Base-by-base conservation (phyloP, 2,329 filamentous ascomycete genomes). In the Fusarium secorum region DNA sequence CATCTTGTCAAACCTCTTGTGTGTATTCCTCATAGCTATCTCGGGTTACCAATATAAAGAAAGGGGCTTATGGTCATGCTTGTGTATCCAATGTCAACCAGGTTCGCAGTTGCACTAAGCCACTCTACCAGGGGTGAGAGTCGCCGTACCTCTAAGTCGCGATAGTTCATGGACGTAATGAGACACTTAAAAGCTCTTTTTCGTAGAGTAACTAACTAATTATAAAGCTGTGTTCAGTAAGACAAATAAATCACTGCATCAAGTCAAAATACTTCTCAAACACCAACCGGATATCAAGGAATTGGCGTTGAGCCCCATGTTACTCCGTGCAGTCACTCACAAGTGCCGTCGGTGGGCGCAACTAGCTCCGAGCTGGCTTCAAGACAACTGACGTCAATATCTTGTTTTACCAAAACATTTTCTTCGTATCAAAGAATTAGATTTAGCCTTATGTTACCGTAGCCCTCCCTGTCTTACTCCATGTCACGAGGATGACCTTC, bases 341-440 rank as follows among this genome's bases (percentile, higher is more conserved):
- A 60, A 58, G 58, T 58, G 33, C 41, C 33, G 52, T 35, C 20
- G 20, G 51, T 58, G 28, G 52, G 26, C 22, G 22, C 15, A 20
- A 18, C 18, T 38, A 44, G 30, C 35, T 26, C 33, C 32, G 32
- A 39, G 44, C 10, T 41, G 45, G 52, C 26, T 26, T 22, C 33
- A 20, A 39, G 35, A 51, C 44, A 33, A 45, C 39, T 67, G 64
- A 68, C 64, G 56, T 68, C 64, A 62, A 57, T 52, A 26, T 35
- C 14, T 38, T 18, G 28, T 48, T 39, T 7, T 15, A 15, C n/a
- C 5, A 35, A 45, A 33, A 51, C 14, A 20, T 42, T 18, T 55
- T 62, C n/a, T 30, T 62, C 36, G 38, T 66, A 55, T 44, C 14
- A 14, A 60, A 45, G 11, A 38, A 33, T 51, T 38, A 49, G 18